phyloP scores from a whole-genome alignment of 192 early-diverging fungal genomes.

The Pilaira anomala region DNA sequence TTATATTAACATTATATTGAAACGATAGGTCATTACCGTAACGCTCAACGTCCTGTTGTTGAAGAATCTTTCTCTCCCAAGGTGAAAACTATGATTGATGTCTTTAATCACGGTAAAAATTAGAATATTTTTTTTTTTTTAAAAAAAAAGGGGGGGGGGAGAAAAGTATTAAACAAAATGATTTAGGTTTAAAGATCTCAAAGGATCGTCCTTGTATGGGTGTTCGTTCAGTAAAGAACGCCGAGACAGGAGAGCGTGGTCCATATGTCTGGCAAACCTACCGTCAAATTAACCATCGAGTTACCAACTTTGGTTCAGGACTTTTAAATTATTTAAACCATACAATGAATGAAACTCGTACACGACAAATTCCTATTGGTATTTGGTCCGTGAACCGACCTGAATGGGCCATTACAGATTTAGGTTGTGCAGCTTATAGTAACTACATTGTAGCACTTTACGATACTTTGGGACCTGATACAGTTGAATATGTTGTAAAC shows the following conservation, averaged over 20 bases:
- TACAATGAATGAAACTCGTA: slow-evolving; percentile 25
- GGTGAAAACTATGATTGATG: slow-evolving; percentile 47
- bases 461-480: slow-evolving; percentile 84
- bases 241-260: slow-evolving; percentile 58
- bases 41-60: slow-evolving; percentile 33
- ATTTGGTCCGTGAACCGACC: slow-evolving; percentile 75
- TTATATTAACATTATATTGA: neutral
- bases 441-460: slow-evolving; percentile 76
- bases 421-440: slow-evolving; percentile 62
- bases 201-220: slow-evolving; percentile 62
- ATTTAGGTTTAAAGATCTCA: slow-evolving; percentile 49
- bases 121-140: neutral
- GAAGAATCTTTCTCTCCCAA: slow-evolving; percentile 41
- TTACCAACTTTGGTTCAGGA: slow-evolving; percentile 66
- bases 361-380: slow-evolving; percentile 43
- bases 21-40: slow-evolving; percentile 45
- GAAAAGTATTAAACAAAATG: neutral
- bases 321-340: slow-evolving; percentile 58
- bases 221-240: slow-evolving; percentile 54
- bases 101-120: slow-evolving; percentile 43
- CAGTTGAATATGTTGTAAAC: slow-evolving; percentile 82
- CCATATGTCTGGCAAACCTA: slow-evolving; percentile 73
- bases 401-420: slow-evolving; percentile 74
- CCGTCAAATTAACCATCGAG: slow-evolving; percentile 55
- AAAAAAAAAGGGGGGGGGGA: neutral